Base-by-base conservation (phyloP, 164 flowering plant genomes). In the Umbilicus rupestris region DNA sequence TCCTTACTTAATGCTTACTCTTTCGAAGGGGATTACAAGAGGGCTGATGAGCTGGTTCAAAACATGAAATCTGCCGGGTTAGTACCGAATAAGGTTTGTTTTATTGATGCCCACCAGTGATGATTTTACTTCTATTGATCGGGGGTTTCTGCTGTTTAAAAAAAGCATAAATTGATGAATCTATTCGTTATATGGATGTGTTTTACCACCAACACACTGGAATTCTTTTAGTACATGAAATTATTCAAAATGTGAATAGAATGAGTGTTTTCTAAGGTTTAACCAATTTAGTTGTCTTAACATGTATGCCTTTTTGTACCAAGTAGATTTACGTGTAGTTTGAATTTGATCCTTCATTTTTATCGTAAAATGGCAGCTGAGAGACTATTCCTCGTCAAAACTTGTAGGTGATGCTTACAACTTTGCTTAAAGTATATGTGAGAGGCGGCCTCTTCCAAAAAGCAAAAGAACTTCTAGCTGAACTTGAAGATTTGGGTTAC, bases 1-100 rank as follows among this genome's bases (percentile, higher is more conserved):
- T 85, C 98, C 70, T 78, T 93, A 80, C 87, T 93, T 31, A 90
- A 90, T 84, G 91, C 97, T 39, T 89, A 85, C 73, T 83, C 97
- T 29, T 70, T 52, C 11, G 77, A 75, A 68, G 94, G 97, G 60
- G 73, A 90, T 69, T 75, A 82, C 68, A 72, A 63, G 72, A 87
- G 87, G 81, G 98, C 97, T 42, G 94, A 88, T 41, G 76, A 69
- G 68, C 77, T 90, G 79, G 76, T 90, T 62, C 74, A 79, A 59
- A 89, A 89, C 62, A 88, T 93, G 92, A 85, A 76, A 81, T 82
- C 89, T 71, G 85, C 78, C 65, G 96, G 96, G 74, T 73, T 90
- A 80, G 85, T 78, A 68, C 93, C 90, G 64, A 88, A 93, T 78
- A 88, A 93, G 98, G 98, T 93, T 78, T 76, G 88, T 81, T 75